Evolutionary conservation across 2,329 filamentous ascomycete species (phyloP).

Genomic region (Cryphonectria parasitica): DNA sequence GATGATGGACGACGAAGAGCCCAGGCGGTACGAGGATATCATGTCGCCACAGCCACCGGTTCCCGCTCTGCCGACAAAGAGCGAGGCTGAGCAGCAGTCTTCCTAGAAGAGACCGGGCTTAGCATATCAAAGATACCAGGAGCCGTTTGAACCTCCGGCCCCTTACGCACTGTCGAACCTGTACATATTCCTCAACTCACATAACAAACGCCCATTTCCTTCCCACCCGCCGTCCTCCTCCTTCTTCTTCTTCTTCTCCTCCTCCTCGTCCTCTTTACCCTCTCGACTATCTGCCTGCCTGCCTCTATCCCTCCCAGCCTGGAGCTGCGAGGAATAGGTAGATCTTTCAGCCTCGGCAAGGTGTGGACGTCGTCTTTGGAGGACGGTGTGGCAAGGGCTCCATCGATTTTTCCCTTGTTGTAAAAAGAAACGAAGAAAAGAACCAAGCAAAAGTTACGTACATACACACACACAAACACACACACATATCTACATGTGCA

Average conservation of each 20-base stretch:
- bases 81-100: background rate
- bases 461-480: conserved; percentile 1
- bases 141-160: conserved; percentile 15
- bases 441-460: background rate
- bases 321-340: conserved; percentile 18
- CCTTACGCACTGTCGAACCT: conserved; percentile 16
- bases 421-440: conserved; percentile 9
- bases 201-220: background rate
- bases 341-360: background rate
- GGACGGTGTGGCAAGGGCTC: background rate
- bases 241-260: no score
- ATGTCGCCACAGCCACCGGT: conserved; percentile 11
- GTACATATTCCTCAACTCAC: conserved; percentile 23
- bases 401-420: conserved; percentile 7
- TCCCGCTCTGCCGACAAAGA: conserved; percentile 5
- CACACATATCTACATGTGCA: background rate
- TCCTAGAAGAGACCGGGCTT: background rate
- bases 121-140: conserved; percentile 18
- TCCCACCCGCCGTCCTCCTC: background rate
- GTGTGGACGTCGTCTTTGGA: background rate
- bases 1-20: conserved; percentile 57
- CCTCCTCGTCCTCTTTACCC: no score
- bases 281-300: background rate
- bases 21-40: conserved; percentile 39
- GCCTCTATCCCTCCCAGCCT: conserved; percentile 11